Evolutionary conservation across 2,329 filamentous ascomycete genomes (phyloP).

Genomic region (Blastomyces percursus): DNA sequence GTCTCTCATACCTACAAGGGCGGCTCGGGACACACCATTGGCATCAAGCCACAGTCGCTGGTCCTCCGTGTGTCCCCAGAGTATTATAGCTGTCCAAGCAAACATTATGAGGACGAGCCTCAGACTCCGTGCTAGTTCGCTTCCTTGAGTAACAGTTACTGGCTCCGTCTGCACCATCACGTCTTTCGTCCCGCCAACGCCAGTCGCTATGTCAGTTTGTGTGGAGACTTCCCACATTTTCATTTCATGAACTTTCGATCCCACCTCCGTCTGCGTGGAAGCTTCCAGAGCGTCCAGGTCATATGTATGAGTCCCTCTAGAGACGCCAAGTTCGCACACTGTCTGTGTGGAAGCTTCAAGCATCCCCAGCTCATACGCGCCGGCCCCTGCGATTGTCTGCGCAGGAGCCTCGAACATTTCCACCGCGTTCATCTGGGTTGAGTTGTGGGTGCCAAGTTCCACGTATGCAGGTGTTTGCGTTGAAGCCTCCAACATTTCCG

Average conservation of each 20-base stretch:
- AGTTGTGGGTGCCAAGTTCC: not conserved
- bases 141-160: conserved; percentile 5
- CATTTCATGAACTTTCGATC: not conserved
- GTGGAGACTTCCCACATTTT: conserved; percentile 3
- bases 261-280: not conserved
- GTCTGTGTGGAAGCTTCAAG: not conserved
- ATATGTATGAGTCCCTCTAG: not conserved
- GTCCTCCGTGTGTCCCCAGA: conserved; percentile 9
- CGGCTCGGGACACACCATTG: conserved; percentile 10
- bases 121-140: conserved; percentile 2
- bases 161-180: conserved; percentile 10
- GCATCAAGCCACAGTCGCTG: conserved; percentile 13
- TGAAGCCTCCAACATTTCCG: not conserved
- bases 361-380: not conserved
- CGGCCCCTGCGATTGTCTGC: not conserved
- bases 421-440: not conserved
- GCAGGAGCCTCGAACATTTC: not conserved
- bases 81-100: conserved; percentile 8
- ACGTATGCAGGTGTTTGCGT: not conserved
- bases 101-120: conserved; percentile 12
- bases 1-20: conserved; percentile 4
- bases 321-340: not conserved
- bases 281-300: not conserved
- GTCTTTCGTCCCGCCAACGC: conserved; percentile 7
- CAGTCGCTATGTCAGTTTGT: conserved; percentile 3